phyloP scores from a whole-genome alignment of 192 early-diverging fungal species.

The Rhizoclosmatium globosum region DNA sequence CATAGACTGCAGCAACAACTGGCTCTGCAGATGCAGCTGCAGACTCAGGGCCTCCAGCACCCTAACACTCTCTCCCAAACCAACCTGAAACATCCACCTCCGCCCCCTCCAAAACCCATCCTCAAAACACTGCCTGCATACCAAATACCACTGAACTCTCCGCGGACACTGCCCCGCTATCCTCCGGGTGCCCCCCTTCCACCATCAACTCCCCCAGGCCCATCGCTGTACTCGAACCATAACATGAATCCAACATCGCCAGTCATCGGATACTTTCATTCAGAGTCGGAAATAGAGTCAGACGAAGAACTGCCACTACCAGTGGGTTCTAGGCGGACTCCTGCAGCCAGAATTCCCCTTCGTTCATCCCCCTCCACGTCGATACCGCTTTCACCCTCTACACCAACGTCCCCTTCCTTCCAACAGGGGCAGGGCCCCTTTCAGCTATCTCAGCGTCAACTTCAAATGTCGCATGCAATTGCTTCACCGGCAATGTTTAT shows the following conservation, averaged over 20 bases:
- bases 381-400: not conserved
- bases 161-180: not conserved
- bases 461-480: not conserved
- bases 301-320: not conserved
- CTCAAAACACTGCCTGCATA: too few relatives aligned
- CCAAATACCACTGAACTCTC: not conserved
- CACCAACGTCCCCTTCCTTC: not conserved
- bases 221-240: slow-evolving; percentile 18
- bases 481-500: not conserved
- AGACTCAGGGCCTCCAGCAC: too few relatives aligned
- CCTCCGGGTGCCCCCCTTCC: not conserved
- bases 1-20: not conserved
- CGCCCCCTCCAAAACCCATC: not conserved
- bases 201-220: not conserved
- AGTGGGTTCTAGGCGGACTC: not conserved
- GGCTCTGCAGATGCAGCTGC: too few relatives aligned
- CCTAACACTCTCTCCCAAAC: not conserved
- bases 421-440: too few relatives aligned
- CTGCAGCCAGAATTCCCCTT: not conserved
- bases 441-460: not conserved
- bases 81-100: not conserved
- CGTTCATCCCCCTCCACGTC: not conserved
- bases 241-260: slow-evolving; percentile 27
- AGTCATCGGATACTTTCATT: not conserved
- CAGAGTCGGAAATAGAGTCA: not conserved